Conservation (phyloP, 345 rosid genomes). For the Eucalyptus coolabah region DNA sequence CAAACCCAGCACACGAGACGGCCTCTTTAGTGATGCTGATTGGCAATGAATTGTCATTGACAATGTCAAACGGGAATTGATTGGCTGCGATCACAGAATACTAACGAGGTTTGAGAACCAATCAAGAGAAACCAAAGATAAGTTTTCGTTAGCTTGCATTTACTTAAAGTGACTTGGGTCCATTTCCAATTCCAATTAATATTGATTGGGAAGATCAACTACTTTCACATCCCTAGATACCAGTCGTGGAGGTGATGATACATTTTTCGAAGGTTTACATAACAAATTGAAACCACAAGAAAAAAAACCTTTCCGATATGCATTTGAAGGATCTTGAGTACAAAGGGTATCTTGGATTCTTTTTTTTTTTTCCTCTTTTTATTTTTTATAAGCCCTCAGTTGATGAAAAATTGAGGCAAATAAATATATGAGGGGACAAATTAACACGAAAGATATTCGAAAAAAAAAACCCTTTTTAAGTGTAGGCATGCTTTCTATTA, state of each 20-base stretch:
- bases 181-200: no score
- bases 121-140: not conserved
- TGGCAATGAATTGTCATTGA: not conserved
- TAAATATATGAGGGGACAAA: not conserved
- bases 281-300: not conserved
- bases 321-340: not conserved
- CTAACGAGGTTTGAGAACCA: not conserved
- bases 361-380: not conserved
- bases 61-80: fast-evolving
- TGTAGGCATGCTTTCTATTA: not conserved
- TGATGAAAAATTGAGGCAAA: not conserved
- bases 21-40: no score
- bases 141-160: not conserved
- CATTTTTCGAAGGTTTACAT: no score
- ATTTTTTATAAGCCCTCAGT: not conserved
- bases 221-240: no score
- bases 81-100: fast-evolving
- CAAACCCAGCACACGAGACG: no score
- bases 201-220: not conserved
- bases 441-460: not conserved
- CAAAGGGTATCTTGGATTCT: not conserved
- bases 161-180: fast-evolving
- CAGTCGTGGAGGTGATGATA: no score
- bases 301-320: no score
- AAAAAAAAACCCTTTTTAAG: not conserved